Base-by-base conservation (phyloP, 2,329 filamentous ascomycete species). In the Pseudogymnoascus sp. region DNA sequence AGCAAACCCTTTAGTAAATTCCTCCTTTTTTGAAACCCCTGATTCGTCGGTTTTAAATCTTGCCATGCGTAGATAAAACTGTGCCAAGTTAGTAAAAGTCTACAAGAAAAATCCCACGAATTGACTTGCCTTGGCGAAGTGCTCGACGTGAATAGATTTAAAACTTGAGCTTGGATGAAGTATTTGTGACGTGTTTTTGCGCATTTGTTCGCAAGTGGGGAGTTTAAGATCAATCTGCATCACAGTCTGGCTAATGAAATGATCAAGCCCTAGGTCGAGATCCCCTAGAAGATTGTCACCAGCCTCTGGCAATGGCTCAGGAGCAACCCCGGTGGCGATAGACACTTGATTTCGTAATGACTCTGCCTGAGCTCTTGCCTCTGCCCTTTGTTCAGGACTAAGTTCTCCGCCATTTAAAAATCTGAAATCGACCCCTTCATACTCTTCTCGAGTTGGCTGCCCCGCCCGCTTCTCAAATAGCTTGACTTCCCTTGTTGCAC, bases 31-130 rank as follows among this genome's bases (percentile, higher is more conserved):
- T 67, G 87, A 80, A 72, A 88, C 89, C 38, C 69, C 72, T 18
- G 70, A 69, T 4, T 75, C 77, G 33, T 80, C 80, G 59, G 80
- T 77, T 69, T 90, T 87, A 8, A 83, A 78, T 71, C 84, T 86
- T n/a, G 87, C 90, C 37, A 90, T 79, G 33, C 88, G 85, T 80
- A 91, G 85, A 60, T 90, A 85, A 70, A 91, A 88, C 86, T 89
- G 67, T 38, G 33, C 18, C 56, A 60, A 47, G 10, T 40, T 21
- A 62, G 33, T n/a, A 6, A 60, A 40, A 18, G 35, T 53, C 21
- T 18, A 18, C 53, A 21, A 8, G 65, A 59, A 50, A 50, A 50
- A 23, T 2, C 14, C 5, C 44, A 50, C 14, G 23, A 28, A 50
- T 50, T 23, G 23, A 69, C 76, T 64, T 78, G 86, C 86, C 81